Evolutionary conservation across 1,284 basidiomycete species (phyloP).

Genomic region (Leccinum glutinopallens): DNA sequence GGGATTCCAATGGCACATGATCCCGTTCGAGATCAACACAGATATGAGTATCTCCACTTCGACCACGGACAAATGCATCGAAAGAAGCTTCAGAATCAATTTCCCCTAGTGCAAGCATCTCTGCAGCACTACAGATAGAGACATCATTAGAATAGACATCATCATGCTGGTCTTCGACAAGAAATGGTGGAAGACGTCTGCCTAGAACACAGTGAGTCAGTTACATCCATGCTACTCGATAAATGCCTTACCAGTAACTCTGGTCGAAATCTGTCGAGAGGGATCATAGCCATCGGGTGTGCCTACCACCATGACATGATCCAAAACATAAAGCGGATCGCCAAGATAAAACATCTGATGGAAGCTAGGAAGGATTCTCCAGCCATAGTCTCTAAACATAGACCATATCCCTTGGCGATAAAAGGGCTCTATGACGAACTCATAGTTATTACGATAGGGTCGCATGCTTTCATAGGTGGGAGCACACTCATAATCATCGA

Average conservation of each 20-base stretch:
- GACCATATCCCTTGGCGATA: conserved; percentile 2
- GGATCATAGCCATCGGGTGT: neutral
- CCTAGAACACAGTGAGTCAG: neutral
- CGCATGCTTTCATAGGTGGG: conserved; percentile 2
- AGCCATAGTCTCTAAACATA: conserved; percentile 3
- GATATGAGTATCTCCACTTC: neutral
- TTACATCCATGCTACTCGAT: too few relatives aligned
- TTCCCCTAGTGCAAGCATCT: neutral
- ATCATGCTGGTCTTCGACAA: neutral
- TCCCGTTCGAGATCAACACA: conserved; percentile 4
- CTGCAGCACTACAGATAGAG: neutral
- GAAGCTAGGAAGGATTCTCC: neutral
- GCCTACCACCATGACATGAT: conserved; percentile 1
- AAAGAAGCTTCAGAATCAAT: neutral
- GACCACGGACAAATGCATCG: neutral
- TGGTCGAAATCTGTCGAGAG: neutral
- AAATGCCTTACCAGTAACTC: neutral
- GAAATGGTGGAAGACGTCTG: too few relatives aligned
- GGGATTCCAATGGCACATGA: neutral
- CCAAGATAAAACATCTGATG: conserved; percentile 1
- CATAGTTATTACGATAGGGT: neutral
- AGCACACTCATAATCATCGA: neutral
- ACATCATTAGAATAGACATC: neutral
- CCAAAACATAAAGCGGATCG: neutral
- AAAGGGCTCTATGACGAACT: neutral